A percentile compares a stretch with the other conserved stretches of the same genome.
These are phyloP conservation scores for Trifolium dubium DNA, from an alignment of 306 rosid genomes.

Conservation along the genomic window DNA sequence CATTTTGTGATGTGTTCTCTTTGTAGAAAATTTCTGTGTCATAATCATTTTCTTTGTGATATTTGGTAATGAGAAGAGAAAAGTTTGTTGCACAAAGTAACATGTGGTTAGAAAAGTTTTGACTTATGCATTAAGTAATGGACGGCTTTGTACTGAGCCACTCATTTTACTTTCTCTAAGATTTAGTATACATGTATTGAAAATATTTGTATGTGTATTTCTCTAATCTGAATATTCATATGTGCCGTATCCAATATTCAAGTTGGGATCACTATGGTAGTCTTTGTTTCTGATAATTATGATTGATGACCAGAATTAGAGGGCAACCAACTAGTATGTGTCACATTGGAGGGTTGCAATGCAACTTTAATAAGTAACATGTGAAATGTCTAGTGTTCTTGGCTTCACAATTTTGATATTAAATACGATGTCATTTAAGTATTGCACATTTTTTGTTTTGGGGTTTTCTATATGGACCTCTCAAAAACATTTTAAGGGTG, in stretches of 20 bases:
- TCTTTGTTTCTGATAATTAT: slow-evolving; percentile 12
- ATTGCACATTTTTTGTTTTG: no score
- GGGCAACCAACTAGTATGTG: not conserved
- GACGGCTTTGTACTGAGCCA: slow-evolving; percentile 35
- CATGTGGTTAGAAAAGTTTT: slow-evolving; percentile 18
- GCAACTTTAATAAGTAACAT: no score
- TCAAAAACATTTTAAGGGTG: no score
- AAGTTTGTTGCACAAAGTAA: not conserved
- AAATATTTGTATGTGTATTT: no score
- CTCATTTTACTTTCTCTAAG: not conserved
- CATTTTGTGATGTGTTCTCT: not conserved
- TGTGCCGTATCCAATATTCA: not conserved
- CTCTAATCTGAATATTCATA: slow-evolving; percentile 14
- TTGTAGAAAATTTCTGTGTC: slow-evolving; percentile 2
- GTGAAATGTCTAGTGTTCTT: not conserved
- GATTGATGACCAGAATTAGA: not conserved
- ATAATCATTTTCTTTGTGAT: not conserved
- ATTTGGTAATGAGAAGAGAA: not conserved
- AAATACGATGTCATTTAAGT: no score
- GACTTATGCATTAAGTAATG: slow-evolving; percentile 32
- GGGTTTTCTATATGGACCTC: no score
- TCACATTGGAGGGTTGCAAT: not conserved
- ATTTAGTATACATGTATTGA: not conserved
- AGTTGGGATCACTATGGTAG: not conserved
- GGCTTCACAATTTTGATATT: no score